A percentile compares a stretch with the other conserved stretches of the same genome.
These are phyloP conservation scores for Malbranchea zuffiana DNA, from an alignment of 2,329 filamentous ascomycete species.

Conservation along the genomic window DNA sequence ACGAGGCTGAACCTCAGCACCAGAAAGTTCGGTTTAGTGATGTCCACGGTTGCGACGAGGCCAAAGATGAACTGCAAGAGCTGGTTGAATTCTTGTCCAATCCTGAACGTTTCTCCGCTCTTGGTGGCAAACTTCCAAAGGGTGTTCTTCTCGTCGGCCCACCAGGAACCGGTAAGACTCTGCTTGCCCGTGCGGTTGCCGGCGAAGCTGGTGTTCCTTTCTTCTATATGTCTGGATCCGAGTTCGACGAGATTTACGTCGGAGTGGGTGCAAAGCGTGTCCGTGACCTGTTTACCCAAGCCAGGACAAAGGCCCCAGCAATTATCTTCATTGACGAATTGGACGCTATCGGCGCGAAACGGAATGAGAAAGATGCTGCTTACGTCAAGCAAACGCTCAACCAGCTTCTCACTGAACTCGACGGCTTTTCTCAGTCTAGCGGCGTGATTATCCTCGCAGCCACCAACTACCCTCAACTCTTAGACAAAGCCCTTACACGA, in stretches of 20 bases:
- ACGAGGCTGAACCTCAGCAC: slow-evolving; percentile 83
- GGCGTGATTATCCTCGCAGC: slow-evolving; percentile 93
- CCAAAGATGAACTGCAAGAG: slow-evolving; percentile 95
- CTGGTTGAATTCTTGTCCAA: slow-evolving; percentile 92
- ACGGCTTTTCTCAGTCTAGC: slow-evolving; percentile 90
- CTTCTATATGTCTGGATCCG: slow-evolving; percentile 99
- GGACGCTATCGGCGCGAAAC: slow-evolving; percentile 86
- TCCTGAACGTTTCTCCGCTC: slow-evolving; percentile 82
- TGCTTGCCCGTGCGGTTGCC: slow-evolving; percentile 87
- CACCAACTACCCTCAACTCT: slow-evolving; percentile 87
- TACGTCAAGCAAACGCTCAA: slow-evolving; percentile 98
- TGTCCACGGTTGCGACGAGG: slow-evolving; percentile 94
- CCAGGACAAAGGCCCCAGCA: slow-evolving; percentile 72
- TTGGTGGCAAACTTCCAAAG: slow-evolving; percentile 94
- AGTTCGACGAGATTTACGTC: slow-evolving; percentile 97
- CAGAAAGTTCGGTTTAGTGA: slow-evolving; percentile 86
- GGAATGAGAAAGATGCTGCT: slow-evolving; percentile 82
- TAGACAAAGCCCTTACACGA: slow-evolving; percentile 88
- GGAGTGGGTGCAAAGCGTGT: slow-evolving; percentile 95
- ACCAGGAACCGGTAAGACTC: slow-evolving; percentile 93
- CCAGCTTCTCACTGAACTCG: slow-evolving; percentile 89
- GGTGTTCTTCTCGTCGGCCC: slow-evolving; percentile 91
- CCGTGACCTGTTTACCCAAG: slow-evolving; percentile 76
- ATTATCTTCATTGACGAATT: slow-evolving; percentile 96
- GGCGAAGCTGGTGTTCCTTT: slow-evolving; percentile 96